Percentiles rank a stretch among this genome's conserved stretches.
These are phyloP conservation scores for Immersiella caudata DNA, from an alignment of 495 filamentous ascomycete genomes.

Conservation along the genomic window DNA sequence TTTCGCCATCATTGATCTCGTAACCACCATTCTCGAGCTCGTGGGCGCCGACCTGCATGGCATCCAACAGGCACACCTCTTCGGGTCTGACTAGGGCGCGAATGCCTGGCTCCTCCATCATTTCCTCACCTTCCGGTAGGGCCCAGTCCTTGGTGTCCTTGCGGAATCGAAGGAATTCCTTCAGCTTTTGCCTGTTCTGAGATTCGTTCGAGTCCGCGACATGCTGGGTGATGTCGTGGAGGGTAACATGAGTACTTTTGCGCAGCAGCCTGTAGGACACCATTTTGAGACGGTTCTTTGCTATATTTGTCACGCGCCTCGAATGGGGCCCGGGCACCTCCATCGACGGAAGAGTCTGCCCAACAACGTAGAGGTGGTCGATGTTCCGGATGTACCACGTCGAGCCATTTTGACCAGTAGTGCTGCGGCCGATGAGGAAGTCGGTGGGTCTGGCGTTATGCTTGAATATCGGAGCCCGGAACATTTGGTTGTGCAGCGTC, in stretches of 20 bases:
- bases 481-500: constrained; percentile 93
- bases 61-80: constrained; percentile 89
- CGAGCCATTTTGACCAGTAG: constrained; percentile 70
- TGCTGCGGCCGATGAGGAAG: constrained; percentile 82
- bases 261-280: constrained; percentile 83
- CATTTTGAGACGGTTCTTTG: constrained; percentile 96
- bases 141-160: constrained; percentile 85
- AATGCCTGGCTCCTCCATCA: constrained; percentile 77
- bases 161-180: constrained; percentile 89
- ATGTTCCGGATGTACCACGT: constrained; percentile 82
- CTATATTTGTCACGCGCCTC: constrained; percentile 88
- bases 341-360: constrained; percentile 86
- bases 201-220: constrained; percentile 89
- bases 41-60: constrained; percentile 93
- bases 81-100: constrained; percentile 89
- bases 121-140: constrained; percentile 66
- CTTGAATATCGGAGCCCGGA: constrained; percentile 87
- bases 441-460: constrained; percentile 78
- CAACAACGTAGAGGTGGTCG: constrained; percentile 85
- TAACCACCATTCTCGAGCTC: constrained; percentile 77
- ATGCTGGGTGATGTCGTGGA: constrained; percentile 82
- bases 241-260: constrained; percentile 68
- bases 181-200: constrained; percentile 93
- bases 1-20: constrained; percentile 67
- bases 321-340: constrained; percentile 94